Base-by-base conservation (phyloP, 2,329 filamentous ascomycete genomes). In the Stachybotrys echinatus region DNA sequence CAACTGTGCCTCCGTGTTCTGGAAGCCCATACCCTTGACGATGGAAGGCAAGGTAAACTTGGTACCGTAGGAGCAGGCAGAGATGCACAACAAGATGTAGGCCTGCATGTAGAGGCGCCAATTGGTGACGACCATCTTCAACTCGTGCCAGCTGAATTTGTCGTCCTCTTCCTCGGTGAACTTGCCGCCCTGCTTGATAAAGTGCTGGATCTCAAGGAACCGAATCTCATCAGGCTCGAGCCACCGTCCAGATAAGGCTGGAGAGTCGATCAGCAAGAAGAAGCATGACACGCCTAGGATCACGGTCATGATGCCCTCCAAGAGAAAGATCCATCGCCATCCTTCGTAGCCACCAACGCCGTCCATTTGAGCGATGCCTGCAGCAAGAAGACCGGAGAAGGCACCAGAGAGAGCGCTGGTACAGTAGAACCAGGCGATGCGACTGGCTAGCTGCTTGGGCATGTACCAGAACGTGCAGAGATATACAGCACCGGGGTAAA, bases 251-350 rank as follows among this genome's bases (percentile, higher is more conserved):
- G 66, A 68, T 1, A 66, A 54, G 2, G 60, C 56, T 1, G 70
- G 70, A 1, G 62, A 65, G 55, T 73, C 68, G 20, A 67, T 74
- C 20, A 73, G 70, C 6, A 80, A 67, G 55, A 77, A 68, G 60
- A 71, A 74, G 61, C 69, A 72, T 12, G 52, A 46, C 23, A 65
- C 48, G 1, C 65, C 65, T 5, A 70, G 52, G 10, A 63, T 20
- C 7, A 73, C 62, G 20, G 81, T 85, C 4, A 76, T 58, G 20
- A 81, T 61, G 0, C 82, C 81, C 57, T 85, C 81, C 3, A 84
- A 68, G 45, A 79, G 70, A 53, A 79, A 79, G 40, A 76, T 75
- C 74, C 58, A 85, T 27, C 80, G 69, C 81, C 81, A 85, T 2
- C 74, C 75, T 51, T 74, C 74, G 2, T 81, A 66, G 1, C 76